Evolutionary conservation across 169 alveolate genomes (phyloP).

Genomic region (Plasmodium relictum): DNA sequence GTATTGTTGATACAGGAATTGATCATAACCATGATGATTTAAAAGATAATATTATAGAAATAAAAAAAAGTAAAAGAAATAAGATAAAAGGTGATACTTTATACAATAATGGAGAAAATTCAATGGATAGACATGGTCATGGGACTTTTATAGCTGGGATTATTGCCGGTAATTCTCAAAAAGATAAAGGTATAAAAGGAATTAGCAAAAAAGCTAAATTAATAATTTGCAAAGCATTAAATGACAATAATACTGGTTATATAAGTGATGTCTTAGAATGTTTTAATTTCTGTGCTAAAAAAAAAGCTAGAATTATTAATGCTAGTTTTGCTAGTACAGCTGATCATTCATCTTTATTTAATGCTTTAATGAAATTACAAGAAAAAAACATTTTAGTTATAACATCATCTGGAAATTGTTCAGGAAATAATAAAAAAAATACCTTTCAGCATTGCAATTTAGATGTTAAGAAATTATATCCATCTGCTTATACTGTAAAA

Average conservation of each 20-base stretch:
- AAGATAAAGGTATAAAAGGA: slow-evolving; percentile 43
- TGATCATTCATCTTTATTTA: slow-evolving; percentile 30
- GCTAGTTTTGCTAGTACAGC: slow-evolving; percentile 71
- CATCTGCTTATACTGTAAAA: slow-evolving; percentile 31
- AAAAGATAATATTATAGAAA: slow-evolving; percentile 83
- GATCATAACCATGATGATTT: slow-evolving; percentile 87
- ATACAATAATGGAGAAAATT: neutral
- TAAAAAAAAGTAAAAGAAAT: slow-evolving; percentile 80
- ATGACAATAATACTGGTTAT: slow-evolving; percentile 78
- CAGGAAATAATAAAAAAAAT: neutral
- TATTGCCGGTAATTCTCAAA: slow-evolving; percentile 50
- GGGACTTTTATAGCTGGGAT: slow-evolving; percentile 90
- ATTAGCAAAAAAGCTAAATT: slow-evolving; percentile 66
- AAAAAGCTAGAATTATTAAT: slow-evolving; percentile 69
- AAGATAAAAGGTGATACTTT: neutral
- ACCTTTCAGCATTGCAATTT: slow-evolving; percentile 16
- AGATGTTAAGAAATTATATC: slow-evolving; percentile 23
- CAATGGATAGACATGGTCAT: slow-evolving; percentile 88
- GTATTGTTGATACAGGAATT: slow-evolving; percentile 91
- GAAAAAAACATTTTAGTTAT: slow-evolving; percentile 24
- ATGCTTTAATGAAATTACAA: slow-evolving; percentile 20
- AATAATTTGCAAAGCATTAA: slow-evolving; percentile 79
- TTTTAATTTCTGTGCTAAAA: slow-evolving; percentile 72
- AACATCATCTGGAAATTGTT: slow-evolving; percentile 42
- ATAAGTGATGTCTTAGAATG: slow-evolving; percentile 79